Base-by-base conservation (phyloP, 2,329 filamentous ascomycete species). In the Aspergillus hiratsukae region DNA sequence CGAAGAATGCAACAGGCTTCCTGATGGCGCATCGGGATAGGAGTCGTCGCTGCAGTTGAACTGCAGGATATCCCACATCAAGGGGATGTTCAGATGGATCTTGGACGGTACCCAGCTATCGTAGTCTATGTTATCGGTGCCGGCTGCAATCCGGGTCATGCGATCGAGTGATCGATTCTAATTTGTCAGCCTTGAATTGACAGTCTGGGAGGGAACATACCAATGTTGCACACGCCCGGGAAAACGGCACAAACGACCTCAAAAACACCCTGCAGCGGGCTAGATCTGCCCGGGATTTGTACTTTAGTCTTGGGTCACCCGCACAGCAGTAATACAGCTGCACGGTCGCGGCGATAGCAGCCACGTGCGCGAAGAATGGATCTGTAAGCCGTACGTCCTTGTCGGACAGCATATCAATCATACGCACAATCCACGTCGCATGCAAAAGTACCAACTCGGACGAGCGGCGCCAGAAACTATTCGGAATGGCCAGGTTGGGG, bases 301-400 rank as follows among this genome's bases (percentile, higher is more conserved):
- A 76, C 58, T 80, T 81, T 10, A 82, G 61, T 51, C 76, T 71
- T 0, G 77, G 63, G 6, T 80, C 78, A 0, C 78, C 78, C 0
- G 80, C 79, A 43, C 79, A 81, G 62, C 79, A 82, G 57, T 80
- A 82, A 59, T 81, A 82, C 0, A 82, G 70, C 53, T 82, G 80
- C 2, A 82, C 78, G 0, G 79, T 82, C 0, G 80, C 80, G 0
- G 80, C 80, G 37, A 82, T 80, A 3, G 79, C 79, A 0, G 79
- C 78, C 1, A 74, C 75, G 46, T 82, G 79, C 0, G 77, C 80
- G 35, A 82, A 80, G 62, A 81, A 82, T 0, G 80, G 80, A 60
- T 82, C 80, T 3, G 75, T 75, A 7, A 82, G 68, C 3, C 73
- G 73, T 9, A 81, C 69, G 52, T 78, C 74, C 66, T 81, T 81